A percentile compares a stretch with the other conserved stretches of the same genome.
Evolutionary conservation across 768 basidiomycete genomes (phyloP).

Genomic region (Melanogaster broomeanus): DNA sequence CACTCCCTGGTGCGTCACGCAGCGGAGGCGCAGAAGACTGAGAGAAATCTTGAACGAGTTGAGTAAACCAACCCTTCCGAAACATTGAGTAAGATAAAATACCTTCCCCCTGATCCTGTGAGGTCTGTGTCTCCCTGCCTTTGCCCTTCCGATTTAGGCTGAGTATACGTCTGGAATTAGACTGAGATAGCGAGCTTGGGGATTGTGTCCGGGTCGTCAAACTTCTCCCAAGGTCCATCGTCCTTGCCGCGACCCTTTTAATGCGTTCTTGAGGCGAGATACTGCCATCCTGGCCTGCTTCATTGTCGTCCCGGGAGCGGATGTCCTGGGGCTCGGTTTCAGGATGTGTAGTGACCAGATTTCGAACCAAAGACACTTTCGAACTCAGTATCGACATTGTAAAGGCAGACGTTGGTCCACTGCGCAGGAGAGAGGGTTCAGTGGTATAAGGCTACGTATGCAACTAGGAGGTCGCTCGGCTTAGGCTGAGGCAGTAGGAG

Average conservation of each 20-base stretch:
- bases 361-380: slow-evolving; percentile 20
- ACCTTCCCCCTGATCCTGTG: slow-evolving; percentile 32
- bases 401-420: not conserved
- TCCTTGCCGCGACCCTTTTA: slow-evolving; percentile 56
- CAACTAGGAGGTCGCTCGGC: too few species aligned
- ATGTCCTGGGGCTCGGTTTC: slow-evolving; percentile 37
- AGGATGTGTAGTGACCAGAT: slow-evolving; percentile 11
- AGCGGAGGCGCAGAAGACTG: slow-evolving; percentile 23
- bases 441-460: too few species aligned
- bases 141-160: slow-evolving; percentile 56
- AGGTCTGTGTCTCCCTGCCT: slow-evolving; percentile 38
- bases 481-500: too few species aligned
- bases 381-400: slow-evolving; percentile 29
- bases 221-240: slow-evolving; percentile 66
- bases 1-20: slow-evolving; percentile 10
- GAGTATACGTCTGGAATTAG: slow-evolving; percentile 52
- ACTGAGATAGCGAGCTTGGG: slow-evolving; percentile 29
- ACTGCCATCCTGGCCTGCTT: slow-evolving; percentile 28
- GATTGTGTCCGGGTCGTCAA: slow-evolving; percentile 42
- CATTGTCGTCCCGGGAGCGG: slow-evolving; percentile 30
- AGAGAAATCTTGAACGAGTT: slow-evolving; percentile 11
- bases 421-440: not conserved
- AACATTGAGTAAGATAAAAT: slow-evolving; percentile 26
- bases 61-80: slow-evolving; percentile 6
- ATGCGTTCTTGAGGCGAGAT: slow-evolving; percentile 44